Evolutionary conservation across 441 rosid genomes (phyloP), one percentile per base, ranked within the genome.

Genomic region (Pelargonium fulgidum): DNA sequence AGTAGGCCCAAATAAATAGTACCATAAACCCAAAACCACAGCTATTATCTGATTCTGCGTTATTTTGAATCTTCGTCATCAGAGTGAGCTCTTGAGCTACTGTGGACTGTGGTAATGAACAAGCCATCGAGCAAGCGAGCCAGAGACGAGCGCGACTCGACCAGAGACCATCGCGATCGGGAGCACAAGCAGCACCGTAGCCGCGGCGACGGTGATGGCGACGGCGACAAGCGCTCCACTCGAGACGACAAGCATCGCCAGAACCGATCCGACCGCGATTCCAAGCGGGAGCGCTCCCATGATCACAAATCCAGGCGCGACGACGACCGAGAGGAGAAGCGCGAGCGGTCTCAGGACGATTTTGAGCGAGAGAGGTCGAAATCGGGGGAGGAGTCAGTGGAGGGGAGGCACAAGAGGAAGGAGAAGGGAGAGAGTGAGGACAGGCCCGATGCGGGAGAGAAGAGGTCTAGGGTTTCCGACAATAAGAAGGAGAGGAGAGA

Each of bases 361-460:
- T 16, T 4, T 12, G 65, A 58, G 62, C 62, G 62, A 8, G 63
- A 59, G 33, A 59, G 63, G 63, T 59, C 63, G 29, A 19, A 22
- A 19, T 19, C 63, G 72, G 24, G 72, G 68, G 65, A 45, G 56
- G 76, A 39, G 19, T 64, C 20, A 48, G 56, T 80, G 73, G 41
- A 68, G 70, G 16, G 71, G 86, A 73, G 36, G 41, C 50, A 65
- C 77, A 84, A 81, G 85, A 81, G 85, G 78, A 84, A 86, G 70
- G 85, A 85, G 61, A 85, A 85, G 76, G 87, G 77, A 41, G 87
- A 77, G 54, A 81, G 81, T 19, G 83, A 83, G 66, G 87, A 70
- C 66, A 73, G 50, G 52, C 77, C 36, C 73, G 85, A 72, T 62
- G 36, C n/a, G 44, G 82, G 75, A 47, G 85, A 81, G 70, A 82